phyloP scores from a whole-genome alignment of 768 basidiomycete species.

The Naganishia onofrii region DNA sequence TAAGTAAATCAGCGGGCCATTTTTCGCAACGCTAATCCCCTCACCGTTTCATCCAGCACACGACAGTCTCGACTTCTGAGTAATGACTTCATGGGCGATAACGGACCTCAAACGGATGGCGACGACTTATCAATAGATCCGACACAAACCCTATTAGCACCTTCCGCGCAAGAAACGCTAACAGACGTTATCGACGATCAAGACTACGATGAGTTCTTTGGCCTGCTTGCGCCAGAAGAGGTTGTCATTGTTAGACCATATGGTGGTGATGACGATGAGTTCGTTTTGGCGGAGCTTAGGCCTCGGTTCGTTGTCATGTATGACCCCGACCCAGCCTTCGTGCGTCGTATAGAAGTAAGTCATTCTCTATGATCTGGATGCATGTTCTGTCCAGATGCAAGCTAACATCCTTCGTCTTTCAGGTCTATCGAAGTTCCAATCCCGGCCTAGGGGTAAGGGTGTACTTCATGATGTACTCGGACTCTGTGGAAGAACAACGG shows the following conservation, averaged over 20 bases:
- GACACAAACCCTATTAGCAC: constrained; percentile 24
- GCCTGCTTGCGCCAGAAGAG: constrained; percentile 72
- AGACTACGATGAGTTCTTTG: constrained; percentile 75
- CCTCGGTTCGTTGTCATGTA: constrained; percentile 94
- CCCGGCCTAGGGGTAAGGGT: constrained; percentile 80
- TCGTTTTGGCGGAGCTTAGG: constrained; percentile 75
- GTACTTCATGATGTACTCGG: constrained; percentile 92
- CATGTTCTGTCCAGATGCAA: neutral
- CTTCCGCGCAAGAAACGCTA: constrained; percentile 28
- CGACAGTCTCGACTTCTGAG: neutral
- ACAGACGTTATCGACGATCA: constrained; percentile 44
- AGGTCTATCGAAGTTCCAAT: constrained; percentile 84
- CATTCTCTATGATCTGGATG: no score
- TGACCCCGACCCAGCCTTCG: constrained; percentile 89
- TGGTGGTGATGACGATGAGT: constrained; percentile 88
- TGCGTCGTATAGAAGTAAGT: constrained; percentile 81
- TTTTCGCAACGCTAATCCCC: neutral
- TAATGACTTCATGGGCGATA: constrained; percentile 7
- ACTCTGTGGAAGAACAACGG: constrained; percentile 91
- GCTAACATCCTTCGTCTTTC: neutral
- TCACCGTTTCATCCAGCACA: neutral
- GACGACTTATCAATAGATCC: constrained; percentile 2
- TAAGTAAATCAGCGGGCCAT: constrained; percentile 52
- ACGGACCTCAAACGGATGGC: neutral
- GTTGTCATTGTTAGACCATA: constrained; percentile 82